Base-by-base conservation (phyloP, 2,329 filamentous ascomycete species). In the Xylaria sp. region DNA sequence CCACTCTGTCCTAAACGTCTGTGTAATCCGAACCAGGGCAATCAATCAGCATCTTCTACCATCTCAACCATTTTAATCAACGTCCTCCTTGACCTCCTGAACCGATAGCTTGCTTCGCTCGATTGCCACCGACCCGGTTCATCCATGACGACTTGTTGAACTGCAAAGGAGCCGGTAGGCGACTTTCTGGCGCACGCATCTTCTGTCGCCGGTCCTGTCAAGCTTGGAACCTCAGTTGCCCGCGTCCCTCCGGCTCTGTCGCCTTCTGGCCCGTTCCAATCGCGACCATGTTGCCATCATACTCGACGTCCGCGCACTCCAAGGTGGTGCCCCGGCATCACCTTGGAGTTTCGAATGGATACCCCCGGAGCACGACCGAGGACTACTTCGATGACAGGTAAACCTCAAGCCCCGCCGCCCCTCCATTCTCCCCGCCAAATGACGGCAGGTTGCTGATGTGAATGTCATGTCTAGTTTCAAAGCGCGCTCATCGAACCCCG, bases 381-480 rank as follows among this genome's bases (percentile, higher is more conserved):
- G 91, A 91, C 66, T 92, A 95, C 71, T 91, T 90, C 68, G 90
- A 91, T 67, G 91, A 96, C 75, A 90, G 91, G 89, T 96, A 84
- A 71, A 30, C 23, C 23, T 82, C 84, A 70, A 81, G 71, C 44
- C 62, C 37, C 52, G 57, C 50, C 59, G 19, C 57, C 53, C 54
- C 59, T 39, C 49, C 23, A 16, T 7, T 4, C 49, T 11, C 49
- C 19, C 47, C n/a, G 6, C 49, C 13, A n/a, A 50, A 35, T 48
- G 8, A 18, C 18, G 30, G 16, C 42, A 5, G 44, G 13, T 11
- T n/a, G 16, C 66, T 68, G 53, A 65, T 56, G n/a, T 57, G 37
- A 42, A 50, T 61, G 8, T 6, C 55, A n/a, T 58, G n/a, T 37
- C 64, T 71, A 94, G 90, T 78, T 97, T 95, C 69, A 90, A 94